These are phyloP conservation scores for Podospora didyma DNA, from an alignment of 495 filamentous ascomycete species.

Conservation along the genomic window DNA sequence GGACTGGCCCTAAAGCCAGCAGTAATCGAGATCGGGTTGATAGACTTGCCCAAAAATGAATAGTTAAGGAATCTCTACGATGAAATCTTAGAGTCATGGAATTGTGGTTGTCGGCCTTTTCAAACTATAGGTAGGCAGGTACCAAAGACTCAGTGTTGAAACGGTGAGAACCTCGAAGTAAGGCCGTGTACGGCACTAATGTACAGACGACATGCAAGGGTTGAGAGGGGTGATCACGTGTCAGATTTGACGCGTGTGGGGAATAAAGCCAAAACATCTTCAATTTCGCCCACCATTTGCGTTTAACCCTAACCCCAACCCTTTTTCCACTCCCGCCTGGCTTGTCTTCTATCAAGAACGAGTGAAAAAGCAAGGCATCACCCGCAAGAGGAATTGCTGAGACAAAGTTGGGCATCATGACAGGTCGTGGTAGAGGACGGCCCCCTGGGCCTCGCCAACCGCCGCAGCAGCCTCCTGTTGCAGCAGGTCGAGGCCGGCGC, in stretches of 20 bases:
- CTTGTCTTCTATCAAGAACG: neutral
- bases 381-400: neutral
- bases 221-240: neutral
- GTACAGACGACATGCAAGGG: neutral
- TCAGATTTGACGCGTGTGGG: no score
- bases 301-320: conserved; percentile 34
- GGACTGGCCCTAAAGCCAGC: no score
- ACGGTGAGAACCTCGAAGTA: no score
- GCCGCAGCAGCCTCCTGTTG: neutral
- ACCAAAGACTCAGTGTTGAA: no score
- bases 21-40: no score
- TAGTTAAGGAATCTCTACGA: no score
- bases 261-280: conserved; percentile 21
- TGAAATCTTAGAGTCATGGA: no score
- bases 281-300: conserved; percentile 6
- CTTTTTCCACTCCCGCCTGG: conserved; percentile 15
- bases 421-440: conserved; percentile 22
- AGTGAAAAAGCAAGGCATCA: neutral
- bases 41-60: no score
- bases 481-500: conserved; percentile 16
- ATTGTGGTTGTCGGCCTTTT: no score
- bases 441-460: conserved; percentile 9
- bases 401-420: conserved; percentile 9
- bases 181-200: no score
- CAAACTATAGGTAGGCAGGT: no score